Base-by-base conservation (phyloP, 768 basidiomycete genomes). In the Phylloporus arenicola region DNA sequence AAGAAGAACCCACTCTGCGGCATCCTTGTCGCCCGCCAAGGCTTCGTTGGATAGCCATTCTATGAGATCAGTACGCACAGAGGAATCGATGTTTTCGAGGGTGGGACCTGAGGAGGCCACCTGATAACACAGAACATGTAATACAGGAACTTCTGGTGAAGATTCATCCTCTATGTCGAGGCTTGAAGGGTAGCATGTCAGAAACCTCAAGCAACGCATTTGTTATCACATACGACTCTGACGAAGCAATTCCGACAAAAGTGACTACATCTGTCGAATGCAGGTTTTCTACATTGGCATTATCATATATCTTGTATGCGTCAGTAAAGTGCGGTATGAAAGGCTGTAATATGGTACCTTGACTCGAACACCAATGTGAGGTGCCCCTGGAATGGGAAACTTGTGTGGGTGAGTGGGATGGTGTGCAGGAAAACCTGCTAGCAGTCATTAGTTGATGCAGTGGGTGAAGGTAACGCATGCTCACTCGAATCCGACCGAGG, bases 1-100 rank as follows among this genome's bases (percentile, higher is more conserved):
- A 24, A 91, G 70, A 5, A 92, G 70, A 7, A 87, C 72, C 84
- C 85, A 90, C 67, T 90, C 84, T 20, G 88, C 87, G 2, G 83
- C 82, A 19, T 79, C 71, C 27, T 58, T 64, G 59, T 92, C 89
- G 4, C 86, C 84, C 0, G 75, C 84, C 4, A 92, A 72, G 11
- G 75, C 80, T 59, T 86, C 81, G 20, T 75, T 67, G 1, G 88
- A 85, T 43, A 92, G 78, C 90, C 90, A 92, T 0, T 69, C 54
- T 34, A 91, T 73, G 16, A 92, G 70, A 40, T 83, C 77, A 8
- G 73, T 60, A 33, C 84, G 73, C 14, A 80, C 50, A 13, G 54
- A 47, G 33, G 48, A 17, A 44, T 52, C 42, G 45, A 57, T 17
- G 49, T 45, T 39, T 55, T 47, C 20, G 51, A 52, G 42, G 17